Percentiles rank a stretch among this genome's conserved stretches.
phyloP scores from a whole-genome alignment of 768 basidiomycete genomes.

The Coprinellus aureogranulatus region DNA sequence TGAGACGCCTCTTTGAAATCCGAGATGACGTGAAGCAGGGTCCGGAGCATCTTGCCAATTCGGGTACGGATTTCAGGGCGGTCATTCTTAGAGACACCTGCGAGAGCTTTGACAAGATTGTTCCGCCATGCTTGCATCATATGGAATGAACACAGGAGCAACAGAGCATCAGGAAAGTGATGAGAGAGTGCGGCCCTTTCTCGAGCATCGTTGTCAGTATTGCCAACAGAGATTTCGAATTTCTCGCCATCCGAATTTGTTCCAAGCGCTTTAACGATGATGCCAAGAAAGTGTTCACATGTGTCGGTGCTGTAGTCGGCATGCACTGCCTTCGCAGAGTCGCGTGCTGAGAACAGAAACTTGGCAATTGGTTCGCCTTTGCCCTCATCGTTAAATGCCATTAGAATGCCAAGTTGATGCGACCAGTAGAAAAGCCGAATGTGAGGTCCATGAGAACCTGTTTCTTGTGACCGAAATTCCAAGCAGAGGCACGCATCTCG shows the following conservation, averaged over 20 bases:
- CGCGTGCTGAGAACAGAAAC: slow-evolving; percentile 22
- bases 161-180: slow-evolving; percentile 17
- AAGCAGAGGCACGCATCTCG: slow-evolving; percentile 16
- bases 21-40: slow-evolving; percentile 20
- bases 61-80: slow-evolving; percentile 14
- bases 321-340: slow-evolving; percentile 21
- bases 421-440: slow-evolving; percentile 20
- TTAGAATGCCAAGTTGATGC: slow-evolving; percentile 28
- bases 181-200: slow-evolving; percentile 22
- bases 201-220: slow-evolving; percentile 29
- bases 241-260: slow-evolving; percentile 13
- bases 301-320: slow-evolving; percentile 21
- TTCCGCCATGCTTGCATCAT: slow-evolving; percentile 33
- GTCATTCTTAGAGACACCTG: slow-evolving; percentile 24
- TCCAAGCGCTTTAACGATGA: slow-evolving; percentile 18
- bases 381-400: slow-evolving; percentile 28
- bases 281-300: slow-evolving; percentile 14
- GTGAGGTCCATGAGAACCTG: slow-evolving; percentile 25
- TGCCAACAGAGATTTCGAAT: slow-evolving; percentile 19
- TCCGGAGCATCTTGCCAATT: slow-evolving; percentile 18
- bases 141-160: slow-evolving; percentile 37
- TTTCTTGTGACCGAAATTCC: slow-evolving; percentile 23
- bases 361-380: slow-evolving; percentile 30
- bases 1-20: slow-evolving; percentile 18
- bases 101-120: slow-evolving; percentile 22